Conservation (phyloP, 1,284 basidiomycete species). For the Thelephora terrestris region DNA sequence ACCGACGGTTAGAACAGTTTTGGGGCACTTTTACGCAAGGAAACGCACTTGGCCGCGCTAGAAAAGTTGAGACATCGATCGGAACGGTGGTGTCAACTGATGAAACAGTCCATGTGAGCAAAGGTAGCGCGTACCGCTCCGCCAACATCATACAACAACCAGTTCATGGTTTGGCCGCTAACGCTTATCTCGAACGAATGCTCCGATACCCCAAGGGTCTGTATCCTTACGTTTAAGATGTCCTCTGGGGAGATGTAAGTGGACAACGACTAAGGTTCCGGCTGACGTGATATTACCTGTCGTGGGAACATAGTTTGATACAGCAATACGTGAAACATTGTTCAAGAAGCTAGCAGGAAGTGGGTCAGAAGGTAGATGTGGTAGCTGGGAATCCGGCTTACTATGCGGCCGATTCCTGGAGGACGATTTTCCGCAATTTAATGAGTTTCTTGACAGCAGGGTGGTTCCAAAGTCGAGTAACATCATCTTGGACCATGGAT, state of each 20-base stretch:
- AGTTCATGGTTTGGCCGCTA: constrained; percentile 51
- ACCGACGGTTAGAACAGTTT: background rate
- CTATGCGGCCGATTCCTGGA: constrained; percentile 73
- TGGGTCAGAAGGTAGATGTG: background rate
- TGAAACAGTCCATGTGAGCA: background rate
- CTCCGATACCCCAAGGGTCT: constrained; percentile 69
- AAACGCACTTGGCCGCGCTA: constrained; percentile 44
- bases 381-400: constrained; percentile 26
- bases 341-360: constrained; percentile 48
- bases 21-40: background rate
- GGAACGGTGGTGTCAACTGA: background rate
- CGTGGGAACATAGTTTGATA: constrained; percentile 58
- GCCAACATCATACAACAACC: constrained; percentile 73
- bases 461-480: constrained; percentile 58
- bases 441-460: constrained; percentile 49
- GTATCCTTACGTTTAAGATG: constrained; percentile 65
- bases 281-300: constrained; percentile 36
- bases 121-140: constrained; percentile 47
- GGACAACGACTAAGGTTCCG: background rate
- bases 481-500: constrained; percentile 33
- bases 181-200: constrained; percentile 60
- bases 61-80: constrained; percentile 4
- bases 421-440: constrained; percentile 44
- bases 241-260: constrained; percentile 37
- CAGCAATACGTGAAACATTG: constrained; percentile 51